A percentile compares a stretch with the other conserved stretches of the same genome.
Evolutionary conservation across 2,329 filamentous ascomycete species (phyloP).

Genomic region (Pezicula rhizophila): DNA sequence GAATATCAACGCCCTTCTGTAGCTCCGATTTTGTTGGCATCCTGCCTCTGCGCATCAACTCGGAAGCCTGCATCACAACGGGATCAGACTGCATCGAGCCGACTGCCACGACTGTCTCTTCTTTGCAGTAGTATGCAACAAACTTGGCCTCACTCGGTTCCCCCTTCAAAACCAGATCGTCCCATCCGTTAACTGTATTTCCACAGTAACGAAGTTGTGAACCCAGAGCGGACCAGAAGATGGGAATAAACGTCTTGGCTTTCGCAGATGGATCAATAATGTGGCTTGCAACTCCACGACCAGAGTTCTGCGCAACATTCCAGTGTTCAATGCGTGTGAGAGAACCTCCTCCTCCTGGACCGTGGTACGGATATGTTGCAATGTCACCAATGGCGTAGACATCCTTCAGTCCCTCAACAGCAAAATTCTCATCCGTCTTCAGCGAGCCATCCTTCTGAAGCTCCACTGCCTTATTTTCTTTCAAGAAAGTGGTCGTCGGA

Average conservation of each 20-base stretch:
- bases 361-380: conserved; percentile 88
- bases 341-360: conserved; percentile 72
- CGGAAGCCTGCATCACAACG: conserved; percentile 72
- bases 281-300: conserved; percentile 69
- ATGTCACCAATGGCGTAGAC: conserved; percentile 96
- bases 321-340: conserved; percentile 90
- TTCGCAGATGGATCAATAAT: conserved; percentile 62
- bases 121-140: conserved; percentile 81
- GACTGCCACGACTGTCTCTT: conserved; percentile 81
- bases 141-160: conserved; percentile 75
- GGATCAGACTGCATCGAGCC: conserved; percentile 89
- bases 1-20: conserved; percentile 45
- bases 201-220: conserved; percentile 90
- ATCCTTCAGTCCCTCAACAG: conserved; percentile 68
- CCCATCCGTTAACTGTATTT: conserved; percentile 75
- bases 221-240: conserved; percentile 95
- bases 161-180: conserved; percentile 77
- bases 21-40: conserved; percentile 82
- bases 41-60: conserved; percentile 75
- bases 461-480: conserved; percentile 60
- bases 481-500: conserved; percentile 78
- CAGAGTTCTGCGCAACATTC: conserved; percentile 94
- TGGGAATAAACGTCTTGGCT: conserved; percentile 73
- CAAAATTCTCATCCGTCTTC: conserved; percentile 72
- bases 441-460: conserved; percentile 84